Percentiles rank a stretch among this genome's conserved stretches.
Evolutionary conservation across 1,284 basidiomycete genomes (phyloP).

Genomic region (Ganoderma leucocontextum): DNA sequence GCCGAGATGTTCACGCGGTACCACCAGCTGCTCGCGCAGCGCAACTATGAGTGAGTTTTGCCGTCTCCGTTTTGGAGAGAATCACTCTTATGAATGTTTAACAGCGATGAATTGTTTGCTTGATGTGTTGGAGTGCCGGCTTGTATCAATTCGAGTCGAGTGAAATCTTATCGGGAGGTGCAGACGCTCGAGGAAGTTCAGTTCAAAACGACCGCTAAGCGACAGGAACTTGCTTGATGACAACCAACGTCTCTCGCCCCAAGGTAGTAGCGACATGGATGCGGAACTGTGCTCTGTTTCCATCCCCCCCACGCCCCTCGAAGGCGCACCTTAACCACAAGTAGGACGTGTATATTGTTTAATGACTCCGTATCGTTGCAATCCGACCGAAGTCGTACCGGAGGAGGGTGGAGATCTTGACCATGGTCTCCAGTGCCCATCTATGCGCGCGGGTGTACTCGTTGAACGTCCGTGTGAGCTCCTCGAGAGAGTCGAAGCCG

Average conservation of each 20-base stretch:
- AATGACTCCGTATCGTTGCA: background rate
- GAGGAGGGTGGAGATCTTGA: background rate
- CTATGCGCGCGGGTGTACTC: background rate
- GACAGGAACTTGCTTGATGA: background rate
- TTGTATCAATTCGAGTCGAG: background rate
- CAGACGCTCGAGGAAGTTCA: background rate
- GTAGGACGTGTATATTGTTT: slow-evolving; percentile 1
- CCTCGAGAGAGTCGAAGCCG: background rate
- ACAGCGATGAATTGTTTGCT: background rate
- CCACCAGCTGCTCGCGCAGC: background rate
- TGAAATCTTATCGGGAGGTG: background rate
- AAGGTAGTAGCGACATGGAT: too few relatives aligned
- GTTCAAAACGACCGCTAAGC: background rate
- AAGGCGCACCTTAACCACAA: slow-evolving; percentile 7
- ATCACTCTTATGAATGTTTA: background rate
- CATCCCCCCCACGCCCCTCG: too few relatives aligned
- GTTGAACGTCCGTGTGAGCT: background rate
- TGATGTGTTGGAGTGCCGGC: background rate
- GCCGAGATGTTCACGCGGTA: background rate
- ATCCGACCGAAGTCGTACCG: background rate
- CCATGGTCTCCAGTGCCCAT: background rate
- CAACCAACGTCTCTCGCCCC: too few relatives aligned
- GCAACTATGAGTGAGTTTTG: background rate
- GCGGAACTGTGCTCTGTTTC: too few relatives aligned
- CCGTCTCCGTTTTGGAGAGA: background rate